These are phyloP conservation scores for Heliocybe sulcata DNA, from an alignment of 1,284 basidiomycete genomes.

Conservation along the genomic window DNA sequence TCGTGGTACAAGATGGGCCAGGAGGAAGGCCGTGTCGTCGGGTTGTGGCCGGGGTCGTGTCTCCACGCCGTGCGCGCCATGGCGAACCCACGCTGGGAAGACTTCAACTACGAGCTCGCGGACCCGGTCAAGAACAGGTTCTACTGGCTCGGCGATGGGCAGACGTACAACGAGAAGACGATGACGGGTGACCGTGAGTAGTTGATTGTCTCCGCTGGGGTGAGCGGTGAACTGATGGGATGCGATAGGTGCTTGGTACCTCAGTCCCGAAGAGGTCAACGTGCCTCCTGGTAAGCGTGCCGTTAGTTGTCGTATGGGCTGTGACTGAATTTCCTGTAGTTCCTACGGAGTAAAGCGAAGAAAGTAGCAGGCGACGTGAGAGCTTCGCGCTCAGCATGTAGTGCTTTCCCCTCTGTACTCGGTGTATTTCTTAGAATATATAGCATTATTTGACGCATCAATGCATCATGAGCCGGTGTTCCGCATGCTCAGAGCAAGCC, in stretches of 20 bases:
- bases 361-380: no score
- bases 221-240: neutral
- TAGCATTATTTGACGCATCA: no score
- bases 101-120: constrained; percentile 45
- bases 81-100: constrained; percentile 56
- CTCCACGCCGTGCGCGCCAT: constrained; percentile 44
- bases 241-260: constrained; percentile 39
- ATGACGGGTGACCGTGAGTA: constrained; percentile 35
- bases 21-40: constrained; percentile 48
- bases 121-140: constrained; percentile 39
- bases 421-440: no score
- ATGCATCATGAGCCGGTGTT: no score
- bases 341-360: neutral
- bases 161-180: constrained; percentile 35
- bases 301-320: neutral
- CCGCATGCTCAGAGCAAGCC: no score
- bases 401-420: no score
- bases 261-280: constrained; percentile 33
- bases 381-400: no score
- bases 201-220: constrained; percentile 15
- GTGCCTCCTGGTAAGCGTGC: constrained; percentile 27
- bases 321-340: neutral
- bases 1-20: constrained; percentile 64
- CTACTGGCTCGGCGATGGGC: constrained; percentile 55
- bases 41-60: constrained; percentile 54